phyloP scores from a whole-genome alignment of 116 monocot species.

The Zostera marina region DNA sequence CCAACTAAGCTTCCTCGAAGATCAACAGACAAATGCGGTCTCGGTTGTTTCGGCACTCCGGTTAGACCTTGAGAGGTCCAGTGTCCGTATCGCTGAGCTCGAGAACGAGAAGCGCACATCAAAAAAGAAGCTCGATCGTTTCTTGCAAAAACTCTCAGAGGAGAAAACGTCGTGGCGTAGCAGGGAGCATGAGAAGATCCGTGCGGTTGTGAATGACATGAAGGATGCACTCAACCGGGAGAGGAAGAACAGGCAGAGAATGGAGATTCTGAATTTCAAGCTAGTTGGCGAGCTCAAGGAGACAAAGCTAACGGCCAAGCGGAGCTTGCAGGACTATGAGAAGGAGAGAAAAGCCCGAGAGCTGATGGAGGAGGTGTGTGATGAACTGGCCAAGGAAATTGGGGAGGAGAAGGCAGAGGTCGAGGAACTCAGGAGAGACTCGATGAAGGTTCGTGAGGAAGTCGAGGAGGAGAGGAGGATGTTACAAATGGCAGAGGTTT shows the following conservation, averaged over 20 bases:
- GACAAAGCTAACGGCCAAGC: constrained; percentile 43
- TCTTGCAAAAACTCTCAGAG: constrained; percentile 40
- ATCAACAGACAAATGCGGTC: constrained; percentile 15
- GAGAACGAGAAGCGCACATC: constrained; percentile 32
- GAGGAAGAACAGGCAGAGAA: constrained; percentile 36
- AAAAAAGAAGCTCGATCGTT: constrained; percentile 54
- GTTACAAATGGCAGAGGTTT: constrained; percentile 94
- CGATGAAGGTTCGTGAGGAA: constrained; percentile 48
- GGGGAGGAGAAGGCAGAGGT: constrained; percentile 68
- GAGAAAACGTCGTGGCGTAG: constrained; percentile 48
- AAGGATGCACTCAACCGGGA: constrained; percentile 66
- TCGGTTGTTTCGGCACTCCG: constrained; percentile 29
- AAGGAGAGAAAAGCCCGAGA: constrained; percentile 67
- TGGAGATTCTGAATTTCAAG: constrained; percentile 57
- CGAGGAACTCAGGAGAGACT: constrained; percentile 53
- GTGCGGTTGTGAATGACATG: constrained; percentile 43
- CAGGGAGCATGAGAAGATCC: constrained; percentile 46
- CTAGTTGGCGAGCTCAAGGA: constrained; percentile 53
- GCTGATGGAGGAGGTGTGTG: constrained; percentile 74
- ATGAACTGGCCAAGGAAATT: constrained; percentile 72
- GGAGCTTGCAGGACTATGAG: constrained; percentile 51
- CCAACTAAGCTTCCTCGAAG: constrained; percentile 25
- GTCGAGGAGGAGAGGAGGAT: constrained; percentile 83
- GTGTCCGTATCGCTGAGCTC: constrained; percentile 29
- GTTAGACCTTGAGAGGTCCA: constrained; percentile 42